phyloP scores from a whole-genome alignment of 352 stramenopile genomes.

The Phytopythium kandeliae region DNA sequence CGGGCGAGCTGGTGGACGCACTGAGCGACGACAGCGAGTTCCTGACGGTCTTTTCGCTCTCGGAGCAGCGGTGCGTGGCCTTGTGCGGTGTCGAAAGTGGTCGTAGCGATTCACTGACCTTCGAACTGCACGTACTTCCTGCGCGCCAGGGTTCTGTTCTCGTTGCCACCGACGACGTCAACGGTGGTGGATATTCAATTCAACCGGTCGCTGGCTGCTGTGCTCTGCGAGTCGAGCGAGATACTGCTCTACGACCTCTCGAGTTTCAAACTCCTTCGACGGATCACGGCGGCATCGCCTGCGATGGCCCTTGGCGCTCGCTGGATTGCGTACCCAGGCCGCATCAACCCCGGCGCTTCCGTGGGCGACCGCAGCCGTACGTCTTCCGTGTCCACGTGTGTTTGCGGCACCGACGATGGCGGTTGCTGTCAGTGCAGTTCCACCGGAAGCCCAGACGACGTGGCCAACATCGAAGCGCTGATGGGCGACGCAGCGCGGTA shows the following conservation, averaged over 20 bases:
- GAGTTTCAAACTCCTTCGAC: slow-evolving; percentile 38
- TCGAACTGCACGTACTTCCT: not conserved
- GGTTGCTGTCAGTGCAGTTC: slow-evolving; percentile 4
- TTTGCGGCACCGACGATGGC: slow-evolving; percentile 9
- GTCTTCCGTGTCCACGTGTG: not conserved
- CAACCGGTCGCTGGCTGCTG: slow-evolving; percentile 38
- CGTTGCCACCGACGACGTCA: slow-evolving; percentile 52
- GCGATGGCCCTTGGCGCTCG: slow-evolving; percentile 61
- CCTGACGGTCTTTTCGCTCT: slow-evolving; percentile 42
- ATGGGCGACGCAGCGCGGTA: slow-evolving; percentile 17
- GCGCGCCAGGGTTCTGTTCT: slow-evolving; percentile 21
- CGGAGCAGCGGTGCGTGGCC: slow-evolving; percentile 34
- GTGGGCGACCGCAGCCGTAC: not conserved
- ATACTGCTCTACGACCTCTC: slow-evolving; percentile 58
- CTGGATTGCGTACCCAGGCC: slow-evolving; percentile 67
- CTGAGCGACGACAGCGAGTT: slow-evolving; percentile 37
- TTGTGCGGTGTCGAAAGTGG: not conserved
- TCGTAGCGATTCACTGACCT: not conserved
- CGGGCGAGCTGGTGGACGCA: slow-evolving; percentile 25
- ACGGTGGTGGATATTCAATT: slow-evolving; percentile 68
- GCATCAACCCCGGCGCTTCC: slow-evolving; percentile 5
- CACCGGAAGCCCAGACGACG: slow-evolving; percentile 15
- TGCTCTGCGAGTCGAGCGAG: slow-evolving; percentile 65
- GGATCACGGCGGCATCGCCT: slow-evolving; percentile 41
- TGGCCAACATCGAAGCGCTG: slow-evolving; percentile 32